Evolutionary conservation across 129 eudicot genomes (phyloP).

Genomic region (Heracleum sosnowskyi): DNA sequence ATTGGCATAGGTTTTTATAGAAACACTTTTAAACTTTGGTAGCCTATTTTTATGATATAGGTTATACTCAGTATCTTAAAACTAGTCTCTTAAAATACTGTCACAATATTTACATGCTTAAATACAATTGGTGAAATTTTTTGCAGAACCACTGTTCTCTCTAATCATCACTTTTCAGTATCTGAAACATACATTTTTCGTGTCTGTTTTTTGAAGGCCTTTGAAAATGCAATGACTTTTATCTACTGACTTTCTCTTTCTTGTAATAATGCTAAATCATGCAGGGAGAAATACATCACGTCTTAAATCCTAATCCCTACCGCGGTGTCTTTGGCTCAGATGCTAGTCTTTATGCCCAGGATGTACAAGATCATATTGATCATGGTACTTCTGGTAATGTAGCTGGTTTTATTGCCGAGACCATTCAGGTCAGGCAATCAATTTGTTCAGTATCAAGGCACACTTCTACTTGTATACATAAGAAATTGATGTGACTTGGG

Average conservation of each 20-base stretch:
- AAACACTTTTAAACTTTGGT: neutral
- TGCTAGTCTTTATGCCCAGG: slow-evolving; percentile 67
- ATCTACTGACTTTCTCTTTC: neutral
- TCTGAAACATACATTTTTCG: neutral
- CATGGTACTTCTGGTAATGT: slow-evolving; percentile 93
- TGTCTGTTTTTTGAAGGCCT: neutral
- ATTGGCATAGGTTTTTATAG: neutral
- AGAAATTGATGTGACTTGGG: neutral
- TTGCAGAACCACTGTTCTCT: neutral
- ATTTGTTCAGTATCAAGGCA: neutral
- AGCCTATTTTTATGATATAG: neutral
- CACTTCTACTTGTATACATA: neutral
- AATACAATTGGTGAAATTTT: neutral
- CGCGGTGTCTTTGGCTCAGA: slow-evolving; percentile 90
- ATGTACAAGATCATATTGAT: slow-evolving; percentile 90
- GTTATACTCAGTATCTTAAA: neutral
- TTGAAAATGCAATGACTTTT: neutral
- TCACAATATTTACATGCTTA: neutral
- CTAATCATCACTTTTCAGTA: neutral
- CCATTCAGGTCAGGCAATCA: slow-evolving; percentile 64
- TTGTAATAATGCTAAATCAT: neutral
- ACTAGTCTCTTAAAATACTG: neutral
- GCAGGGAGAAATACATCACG: slow-evolving; percentile 95
- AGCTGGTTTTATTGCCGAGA: slow-evolving; percentile 91
- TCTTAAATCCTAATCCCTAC: slow-evolving; percentile 86